Conservation (phyloP, 2,329 filamentous ascomycete genomes). For the Sclerotinia spermophila region DNA sequence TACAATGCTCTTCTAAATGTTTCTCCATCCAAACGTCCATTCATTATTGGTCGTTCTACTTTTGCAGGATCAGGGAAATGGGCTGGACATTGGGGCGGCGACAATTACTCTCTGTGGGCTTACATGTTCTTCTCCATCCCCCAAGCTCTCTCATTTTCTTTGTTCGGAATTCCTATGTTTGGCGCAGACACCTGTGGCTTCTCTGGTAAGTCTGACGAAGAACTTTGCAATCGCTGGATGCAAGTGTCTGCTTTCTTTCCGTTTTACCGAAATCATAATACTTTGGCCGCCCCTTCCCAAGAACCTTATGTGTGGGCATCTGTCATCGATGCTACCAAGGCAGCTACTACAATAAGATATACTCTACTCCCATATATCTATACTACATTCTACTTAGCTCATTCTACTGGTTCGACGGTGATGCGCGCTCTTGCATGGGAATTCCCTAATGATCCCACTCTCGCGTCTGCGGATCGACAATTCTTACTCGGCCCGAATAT, state of each 20-base stretch:
- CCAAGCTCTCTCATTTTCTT: conserved; percentile 69
- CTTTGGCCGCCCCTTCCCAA: conserved; percentile 56
- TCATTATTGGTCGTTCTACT: conserved; percentile 80
- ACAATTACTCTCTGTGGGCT: conserved; percentile 67
- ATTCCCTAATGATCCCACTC: conserved; percentile 65
- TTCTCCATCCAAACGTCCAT: conserved; percentile 64
- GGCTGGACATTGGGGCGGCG: conserved; percentile 79
- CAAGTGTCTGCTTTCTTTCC: conserved; percentile 71
- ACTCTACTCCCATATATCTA: conserved; percentile 71
- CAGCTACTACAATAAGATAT: conserved; percentile 69
- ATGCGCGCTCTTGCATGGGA: conserved; percentile 73
- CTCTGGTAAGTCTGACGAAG: conserved; percentile 60
- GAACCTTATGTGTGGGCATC: conserved; percentile 69
- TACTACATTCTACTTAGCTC: conserved; percentile 65
- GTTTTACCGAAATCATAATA: conserved; percentile 76
- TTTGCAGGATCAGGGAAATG: conserved; percentile 73
- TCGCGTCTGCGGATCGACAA: conserved; percentile 64
- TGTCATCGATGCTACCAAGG: conserved; percentile 60
- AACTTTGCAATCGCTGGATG: conserved; percentile 74
- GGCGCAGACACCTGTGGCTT: conserved; percentile 70
- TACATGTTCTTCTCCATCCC: conserved; percentile 76
- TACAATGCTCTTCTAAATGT: conserved; percentile 43
- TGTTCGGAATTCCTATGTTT: conserved; percentile 77
- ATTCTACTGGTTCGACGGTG: conserved; percentile 63
- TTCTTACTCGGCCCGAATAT: conserved; percentile 67